Percentiles rank a stretch among this genome's conserved stretches.
Evolutionary conservation across 2,329 filamentous ascomycete genomes (phyloP).

Genomic region (Apiospora arundinis): DNA sequence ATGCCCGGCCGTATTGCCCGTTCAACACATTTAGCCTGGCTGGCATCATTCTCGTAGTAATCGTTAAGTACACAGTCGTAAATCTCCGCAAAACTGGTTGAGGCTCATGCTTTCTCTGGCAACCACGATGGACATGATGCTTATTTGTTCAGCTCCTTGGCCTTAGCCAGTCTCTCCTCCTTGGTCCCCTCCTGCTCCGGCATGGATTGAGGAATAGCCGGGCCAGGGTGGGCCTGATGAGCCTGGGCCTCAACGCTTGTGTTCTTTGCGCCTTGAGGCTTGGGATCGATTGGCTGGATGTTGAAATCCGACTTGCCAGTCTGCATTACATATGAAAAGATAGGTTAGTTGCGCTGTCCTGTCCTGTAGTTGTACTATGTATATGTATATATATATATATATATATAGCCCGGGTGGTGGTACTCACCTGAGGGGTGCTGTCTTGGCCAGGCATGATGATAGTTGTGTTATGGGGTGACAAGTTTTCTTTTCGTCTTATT

Average conservation of each 20-base stretch:
- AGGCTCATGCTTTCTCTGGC: background rate
- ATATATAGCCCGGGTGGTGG: background rate
- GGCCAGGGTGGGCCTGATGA: constrained; percentile 63
- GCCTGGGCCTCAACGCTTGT: constrained; percentile 47
- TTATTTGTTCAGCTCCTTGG: constrained; percentile 69
- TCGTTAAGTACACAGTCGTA: background rate
- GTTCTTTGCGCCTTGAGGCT: constrained; percentile 47
- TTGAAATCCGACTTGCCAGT: constrained; percentile 41
- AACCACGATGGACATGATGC: background rate
- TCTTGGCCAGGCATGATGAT: constrained; percentile 22
- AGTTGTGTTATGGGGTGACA: background rate
- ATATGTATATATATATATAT: no score
- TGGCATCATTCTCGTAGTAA: constrained; percentile 10
- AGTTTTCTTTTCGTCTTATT: background rate
- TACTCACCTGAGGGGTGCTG: constrained; percentile 19
- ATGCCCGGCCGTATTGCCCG: background rate
- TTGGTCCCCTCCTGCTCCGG: constrained; percentile 66
- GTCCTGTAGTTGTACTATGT: no score
- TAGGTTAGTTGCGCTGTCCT: background rate
- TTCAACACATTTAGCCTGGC: background rate
- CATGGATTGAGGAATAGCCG: constrained; percentile 61
- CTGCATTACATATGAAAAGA: constrained; percentile 25
- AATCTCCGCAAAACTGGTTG: background rate
- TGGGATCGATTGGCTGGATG: constrained; percentile 46
- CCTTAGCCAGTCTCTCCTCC: constrained; percentile 71